Base-by-base conservation (phyloP, 192 early-diverging fungal species). In the Physocladia obscura region DNA sequence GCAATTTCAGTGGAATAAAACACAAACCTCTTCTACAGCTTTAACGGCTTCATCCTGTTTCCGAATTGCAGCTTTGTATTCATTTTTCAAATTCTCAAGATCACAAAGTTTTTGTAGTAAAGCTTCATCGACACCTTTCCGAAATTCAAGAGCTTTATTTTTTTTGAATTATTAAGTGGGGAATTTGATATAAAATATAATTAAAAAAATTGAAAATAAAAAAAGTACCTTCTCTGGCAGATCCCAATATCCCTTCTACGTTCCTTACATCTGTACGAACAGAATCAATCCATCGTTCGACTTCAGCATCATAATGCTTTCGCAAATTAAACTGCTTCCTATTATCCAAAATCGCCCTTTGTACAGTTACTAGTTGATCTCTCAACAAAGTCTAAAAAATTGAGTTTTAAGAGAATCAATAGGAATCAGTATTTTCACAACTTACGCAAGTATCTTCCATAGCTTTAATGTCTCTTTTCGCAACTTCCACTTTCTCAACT, bases 281-380 rank as follows among this genome's bases (percentile, higher is more conserved):
- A 31, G 39, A 15, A 5, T 51, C 40, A 36, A 71, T 71, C 69
- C 69, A 71, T 50, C 58, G 1, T 31, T 71, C 69, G 29, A 61
- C 32, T 27, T 71, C 69, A n/a, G 21, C 38, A 32, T 71, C 69
- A 49, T 49, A 71, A 35, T 71, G 69, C 1, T 62, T 62, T 27
- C 69, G 59, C 29, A 71, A 49, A 11, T 58, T 61, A 21, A 71
- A 49, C 21, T 59, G 57, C n/a, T 56, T 63, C 2, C 58, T 37
- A 27, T 47, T 62, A 19, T 71, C 69, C 19, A 49, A 37, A 5
- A 59, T 27, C n/a, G 5, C 47, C 35, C 17, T 44, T 39, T 60
- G 55, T n/a, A 50, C 62, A 8, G 37, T 21, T 17, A n/a, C 34
- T n/a, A 61, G 58, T n/a, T 55, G 44, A 26, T 15, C 22, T 24